Conservation (phyloP, 257 asterid genomes). For the Solanum habrochaites region DNA sequence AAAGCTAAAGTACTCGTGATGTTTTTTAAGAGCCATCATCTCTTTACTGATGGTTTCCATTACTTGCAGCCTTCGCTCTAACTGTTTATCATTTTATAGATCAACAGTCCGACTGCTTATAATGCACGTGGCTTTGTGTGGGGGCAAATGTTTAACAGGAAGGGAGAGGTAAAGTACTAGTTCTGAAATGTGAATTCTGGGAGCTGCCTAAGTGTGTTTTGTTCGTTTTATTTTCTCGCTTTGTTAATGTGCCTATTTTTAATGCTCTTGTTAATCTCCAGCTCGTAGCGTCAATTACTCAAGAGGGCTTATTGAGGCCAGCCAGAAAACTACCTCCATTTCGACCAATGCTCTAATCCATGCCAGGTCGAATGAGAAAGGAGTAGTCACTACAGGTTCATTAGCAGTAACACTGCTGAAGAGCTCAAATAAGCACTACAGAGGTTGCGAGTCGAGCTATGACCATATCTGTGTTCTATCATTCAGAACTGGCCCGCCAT, state of each 20-base stretch:
- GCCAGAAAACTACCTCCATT: constrained; percentile 12
- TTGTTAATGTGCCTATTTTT: neutral
- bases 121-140: constrained; percentile 76
- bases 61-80: neutral
- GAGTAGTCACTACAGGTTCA: neutral
- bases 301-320: constrained; percentile 83
- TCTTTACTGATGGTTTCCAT: neutral
- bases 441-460: neutral
- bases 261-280: constrained; percentile 6
- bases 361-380: neutral
- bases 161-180: constrained; percentile 61
- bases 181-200: neutral
- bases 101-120: constrained; percentile 63
- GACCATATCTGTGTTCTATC: neutral
- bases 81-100: constrained; percentile 23
- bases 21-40: neutral
- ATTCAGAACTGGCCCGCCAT: neutral
- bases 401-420: neutral
- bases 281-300: constrained; percentile 71
- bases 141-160: constrained; percentile 70
- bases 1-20: neutral
- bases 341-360: constrained; percentile 41
- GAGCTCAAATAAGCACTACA: neutral
- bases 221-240: neutral
- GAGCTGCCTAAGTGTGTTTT: neutral